These are phyloP conservation scores for Ophiostoma tasmaniense DNA, from an alignment of 2,329 filamentous ascomycete genomes.

Conservation along the genomic window DNA sequence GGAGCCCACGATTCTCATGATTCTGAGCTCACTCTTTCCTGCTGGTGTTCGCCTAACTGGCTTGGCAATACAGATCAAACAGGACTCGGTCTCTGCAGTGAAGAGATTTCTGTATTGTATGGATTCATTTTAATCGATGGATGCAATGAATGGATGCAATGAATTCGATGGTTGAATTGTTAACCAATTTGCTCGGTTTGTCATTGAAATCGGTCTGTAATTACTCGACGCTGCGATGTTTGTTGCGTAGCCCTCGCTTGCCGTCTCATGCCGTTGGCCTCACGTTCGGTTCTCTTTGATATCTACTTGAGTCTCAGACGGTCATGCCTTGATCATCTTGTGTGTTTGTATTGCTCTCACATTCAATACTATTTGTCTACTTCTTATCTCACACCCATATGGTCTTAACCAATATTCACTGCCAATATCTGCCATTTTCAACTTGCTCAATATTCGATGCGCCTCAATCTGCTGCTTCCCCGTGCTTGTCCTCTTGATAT, in stretches of 20 bases:
- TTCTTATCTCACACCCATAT: neutral
- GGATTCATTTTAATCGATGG: no score
- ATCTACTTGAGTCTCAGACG: neutral
- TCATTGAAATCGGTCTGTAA: neutral
- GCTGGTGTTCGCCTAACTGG: neutral
- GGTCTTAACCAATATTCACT: neutral
- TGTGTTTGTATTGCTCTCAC: no score
- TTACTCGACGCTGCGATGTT: neutral
- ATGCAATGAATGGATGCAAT: no score
- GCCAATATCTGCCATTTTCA: neutral
- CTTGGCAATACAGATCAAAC: constrained; percentile 11
- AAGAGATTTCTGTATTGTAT: neutral
- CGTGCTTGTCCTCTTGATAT: neutral
- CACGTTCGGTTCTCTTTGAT: neutral
- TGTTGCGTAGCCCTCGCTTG: neutral
- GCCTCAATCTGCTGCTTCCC: neutral
- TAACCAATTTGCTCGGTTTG: neutral
- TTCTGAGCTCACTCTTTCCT: neutral
- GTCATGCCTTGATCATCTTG: neutral
- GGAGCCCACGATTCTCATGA: neutral
- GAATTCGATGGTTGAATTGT: neutral
- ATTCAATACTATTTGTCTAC: no score
- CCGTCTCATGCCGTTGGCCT: neutral
- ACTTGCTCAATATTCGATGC: neutral
- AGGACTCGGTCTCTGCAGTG: neutral